Evolutionary conservation across 768 basidiomycete genomes (phyloP).

Genomic region (Trametes cinnabarina): DNA sequence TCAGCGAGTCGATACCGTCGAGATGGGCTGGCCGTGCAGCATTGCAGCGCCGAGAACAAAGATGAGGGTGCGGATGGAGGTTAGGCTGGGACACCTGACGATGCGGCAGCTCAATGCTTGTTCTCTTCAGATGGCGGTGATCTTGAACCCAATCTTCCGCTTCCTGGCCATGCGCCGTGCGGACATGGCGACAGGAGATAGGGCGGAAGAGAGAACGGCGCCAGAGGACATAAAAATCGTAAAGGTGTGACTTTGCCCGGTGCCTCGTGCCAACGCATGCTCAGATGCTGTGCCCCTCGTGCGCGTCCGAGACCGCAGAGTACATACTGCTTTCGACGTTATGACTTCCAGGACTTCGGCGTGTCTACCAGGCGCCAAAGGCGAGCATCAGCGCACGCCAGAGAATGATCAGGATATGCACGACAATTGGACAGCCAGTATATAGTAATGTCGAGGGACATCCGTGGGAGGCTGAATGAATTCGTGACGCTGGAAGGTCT

Average conservation of each 20-base stretch:
- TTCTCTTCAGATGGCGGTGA: not conserved
- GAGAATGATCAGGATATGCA: no score
- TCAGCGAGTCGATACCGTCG: not conserved
- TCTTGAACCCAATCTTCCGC: constrained; percentile 4
- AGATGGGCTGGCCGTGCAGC: not conserved
- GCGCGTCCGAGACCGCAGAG: no score
- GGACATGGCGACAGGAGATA: not conserved
- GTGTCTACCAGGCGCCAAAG: no score
- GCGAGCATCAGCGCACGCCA: no score
- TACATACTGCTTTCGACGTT: no score
- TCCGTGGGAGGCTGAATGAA: no score
- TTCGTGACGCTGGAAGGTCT: no score
- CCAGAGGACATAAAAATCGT: not conserved
- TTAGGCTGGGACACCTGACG: constrained; percentile 2
- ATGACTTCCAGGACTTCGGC: no score
- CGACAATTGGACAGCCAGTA: no score
- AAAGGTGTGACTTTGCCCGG: not conserved
- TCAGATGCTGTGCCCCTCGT: constrained; percentile 5
- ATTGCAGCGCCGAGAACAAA: not conserved
- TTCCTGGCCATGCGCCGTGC: not conserved
- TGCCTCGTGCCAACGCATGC: not conserved
- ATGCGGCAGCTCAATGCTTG: constrained; percentile 7
- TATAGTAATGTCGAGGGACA: no score
- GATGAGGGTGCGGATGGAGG: constrained; percentile 3
- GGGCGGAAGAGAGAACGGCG: not conserved